Conservation (phyloP, 495 filamentous ascomycete genomes). For the Penicillium salamii region DNA sequence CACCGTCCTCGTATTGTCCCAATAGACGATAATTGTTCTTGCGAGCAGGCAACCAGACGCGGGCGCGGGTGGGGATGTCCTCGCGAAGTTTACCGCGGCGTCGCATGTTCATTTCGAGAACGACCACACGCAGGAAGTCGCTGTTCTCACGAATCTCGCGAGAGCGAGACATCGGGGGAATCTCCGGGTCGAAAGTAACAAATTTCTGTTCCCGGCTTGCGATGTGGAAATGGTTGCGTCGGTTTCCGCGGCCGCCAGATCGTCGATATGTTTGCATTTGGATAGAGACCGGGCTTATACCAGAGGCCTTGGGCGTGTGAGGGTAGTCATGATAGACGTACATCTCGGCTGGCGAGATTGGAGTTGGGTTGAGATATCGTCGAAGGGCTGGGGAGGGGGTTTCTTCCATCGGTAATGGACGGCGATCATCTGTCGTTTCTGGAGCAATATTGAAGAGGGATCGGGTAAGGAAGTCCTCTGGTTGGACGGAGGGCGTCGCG, state of each 20-base stretch:
- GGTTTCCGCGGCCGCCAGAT: constrained; percentile 31
- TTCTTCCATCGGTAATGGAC: constrained; percentile 71
- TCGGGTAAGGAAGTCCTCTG: constrained; percentile 86
- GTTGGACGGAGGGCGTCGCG: constrained; percentile 66
- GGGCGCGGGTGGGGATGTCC: constrained; percentile 75
- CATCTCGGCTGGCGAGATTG: constrained; percentile 63
- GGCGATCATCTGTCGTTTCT: constrained; percentile 82
- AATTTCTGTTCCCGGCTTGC: constrained; percentile 36
- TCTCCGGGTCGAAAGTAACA: constrained; percentile 39
- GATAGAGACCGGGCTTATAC: constrained; percentile 68
- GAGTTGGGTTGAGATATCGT: constrained; percentile 86
- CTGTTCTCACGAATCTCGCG: constrained; percentile 90
- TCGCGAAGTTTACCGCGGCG: constrained; percentile 86
- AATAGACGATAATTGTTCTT: constrained; percentile 40
- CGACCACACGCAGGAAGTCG: constrained; percentile 90
- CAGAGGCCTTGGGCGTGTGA: constrained; percentile 24
- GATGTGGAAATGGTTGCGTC: constrained; percentile 34
- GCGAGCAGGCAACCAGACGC: constrained; percentile 83
- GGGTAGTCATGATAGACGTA: constrained; percentile 52
- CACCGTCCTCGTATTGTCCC: constrained; percentile 32
- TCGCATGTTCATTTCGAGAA: constrained; percentile 97
- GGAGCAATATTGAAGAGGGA: constrained; percentile 77
- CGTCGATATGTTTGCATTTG: constrained; percentile 80
- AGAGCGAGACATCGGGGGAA: constrained; percentile 60
- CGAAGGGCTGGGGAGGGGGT: constrained; percentile 83